phyloP scores from a whole-genome alignment of 148 eudicot species.

The Mesembryanthemum crystallinum region DNA sequence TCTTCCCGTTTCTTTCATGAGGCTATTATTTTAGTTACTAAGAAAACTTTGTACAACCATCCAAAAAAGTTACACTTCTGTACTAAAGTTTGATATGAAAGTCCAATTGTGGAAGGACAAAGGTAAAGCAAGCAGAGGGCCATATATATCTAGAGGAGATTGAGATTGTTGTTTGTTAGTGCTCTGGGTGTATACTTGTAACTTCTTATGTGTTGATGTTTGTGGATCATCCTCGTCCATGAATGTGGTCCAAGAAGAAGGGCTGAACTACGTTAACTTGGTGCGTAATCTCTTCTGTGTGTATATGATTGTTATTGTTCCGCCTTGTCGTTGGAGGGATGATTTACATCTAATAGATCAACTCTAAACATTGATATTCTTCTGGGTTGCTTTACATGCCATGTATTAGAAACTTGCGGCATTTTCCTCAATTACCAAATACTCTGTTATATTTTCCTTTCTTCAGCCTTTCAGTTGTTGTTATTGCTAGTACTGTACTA shows the following conservation, averaged over 20 bases:
- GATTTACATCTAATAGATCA: neutral
- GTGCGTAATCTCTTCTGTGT: neutral
- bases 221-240: no score
- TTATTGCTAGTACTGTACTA: neutral
- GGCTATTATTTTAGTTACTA: no score
- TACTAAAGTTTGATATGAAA: no score
- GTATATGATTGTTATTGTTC: neutral
- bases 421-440: neutral
- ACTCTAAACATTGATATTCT: neutral
- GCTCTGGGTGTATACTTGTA: no score
- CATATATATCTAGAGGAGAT: no score
- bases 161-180: no score
- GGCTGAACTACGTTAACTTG: neutral
- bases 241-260: neutral
- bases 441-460: conserved; percentile 7
- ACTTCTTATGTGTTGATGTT: no score
- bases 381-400: neutral
- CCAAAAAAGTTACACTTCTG: no score
- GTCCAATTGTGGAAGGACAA: no score
- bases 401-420: neutral
- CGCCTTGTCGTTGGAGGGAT: neutral
- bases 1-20: no score
- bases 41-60: no score
- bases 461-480: neutral
- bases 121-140: no score